A percentile compares a stretch with the other conserved stretches of the same genome.
These are phyloP conservation scores for Rhizoclosmatium sp. DNA, from an alignment of 192 early-diverging fungal species.

Conservation along the genomic window DNA sequence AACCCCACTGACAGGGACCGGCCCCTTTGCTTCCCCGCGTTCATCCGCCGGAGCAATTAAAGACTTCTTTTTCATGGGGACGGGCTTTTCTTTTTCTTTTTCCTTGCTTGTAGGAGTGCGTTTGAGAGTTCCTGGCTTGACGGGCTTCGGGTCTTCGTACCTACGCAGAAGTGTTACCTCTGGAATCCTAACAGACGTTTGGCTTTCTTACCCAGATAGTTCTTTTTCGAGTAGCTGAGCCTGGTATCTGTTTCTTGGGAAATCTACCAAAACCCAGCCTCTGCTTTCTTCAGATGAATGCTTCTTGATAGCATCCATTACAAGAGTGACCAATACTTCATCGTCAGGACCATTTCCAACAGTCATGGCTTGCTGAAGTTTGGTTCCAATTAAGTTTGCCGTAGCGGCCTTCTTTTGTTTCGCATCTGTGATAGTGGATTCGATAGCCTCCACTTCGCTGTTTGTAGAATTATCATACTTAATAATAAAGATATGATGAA, in stretches of 20 bases:
- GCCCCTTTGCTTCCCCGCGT: slow-evolving; percentile 31
- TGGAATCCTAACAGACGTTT: neutral
- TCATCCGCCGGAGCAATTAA: slow-evolving; percentile 50
- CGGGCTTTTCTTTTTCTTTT: slow-evolving; percentile 55
- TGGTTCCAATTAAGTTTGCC: slow-evolving; percentile 46
- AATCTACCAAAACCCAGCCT: slow-evolving; percentile 64
- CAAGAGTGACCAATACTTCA: slow-evolving; percentile 55
- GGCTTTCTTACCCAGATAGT: slow-evolving; percentile 57
- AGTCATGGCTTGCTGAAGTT: slow-evolving; percentile 57
- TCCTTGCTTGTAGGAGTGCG: slow-evolving; percentile 46
- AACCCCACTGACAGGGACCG: slow-evolving; percentile 45
- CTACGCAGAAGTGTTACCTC: slow-evolving; percentile 33
- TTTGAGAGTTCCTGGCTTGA: slow-evolving; percentile 64
- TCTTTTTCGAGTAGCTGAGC: slow-evolving; percentile 66
- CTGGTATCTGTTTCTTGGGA: slow-evolving; percentile 60
- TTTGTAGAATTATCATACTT: neutral
- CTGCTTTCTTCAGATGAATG: slow-evolving; percentile 26
- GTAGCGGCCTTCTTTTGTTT: slow-evolving; percentile 40
- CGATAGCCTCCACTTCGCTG: slow-evolving; percentile 4
- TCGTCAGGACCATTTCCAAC: slow-evolving; percentile 59
- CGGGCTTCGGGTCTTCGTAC: slow-evolving; percentile 70
- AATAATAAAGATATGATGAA: slow-evolving; percentile 23
- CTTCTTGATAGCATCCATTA: slow-evolving; percentile 57
- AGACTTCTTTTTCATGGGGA: slow-evolving; percentile 49
- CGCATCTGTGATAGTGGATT: slow-evolving; percentile 2